Evolutionary conservation across 1,284 basidiomycete species (phyloP).

Genomic region (Sparassis latifolia): DNA sequence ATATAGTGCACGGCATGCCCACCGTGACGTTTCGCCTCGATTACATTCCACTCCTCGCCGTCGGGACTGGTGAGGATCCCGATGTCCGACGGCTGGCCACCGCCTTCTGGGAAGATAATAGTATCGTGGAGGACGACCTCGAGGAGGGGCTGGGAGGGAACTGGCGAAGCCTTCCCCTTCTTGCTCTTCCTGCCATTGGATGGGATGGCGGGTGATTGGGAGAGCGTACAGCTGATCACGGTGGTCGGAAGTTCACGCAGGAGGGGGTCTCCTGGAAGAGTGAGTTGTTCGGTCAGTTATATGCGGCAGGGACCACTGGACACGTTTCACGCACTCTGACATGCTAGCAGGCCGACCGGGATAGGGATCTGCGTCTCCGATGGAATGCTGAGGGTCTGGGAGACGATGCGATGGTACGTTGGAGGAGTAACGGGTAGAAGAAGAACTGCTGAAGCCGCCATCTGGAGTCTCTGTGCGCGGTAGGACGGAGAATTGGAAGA

Average conservation of each 20-base stretch:
- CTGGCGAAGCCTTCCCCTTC: slow-evolving; percentile 43
- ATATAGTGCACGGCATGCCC: slow-evolving; percentile 79
- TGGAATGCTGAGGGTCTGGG: slow-evolving; percentile 48
- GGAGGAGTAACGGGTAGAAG: slow-evolving; percentile 36
- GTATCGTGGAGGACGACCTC: slow-evolving; percentile 76
- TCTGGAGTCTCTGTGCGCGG: neutral
- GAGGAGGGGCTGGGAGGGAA: slow-evolving; percentile 43
- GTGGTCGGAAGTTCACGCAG: slow-evolving; percentile 48
- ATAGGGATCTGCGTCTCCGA: slow-evolving; percentile 42
- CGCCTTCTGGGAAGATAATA: slow-evolving; percentile 86
- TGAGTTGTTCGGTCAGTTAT: neutral
- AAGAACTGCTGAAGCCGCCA: slow-evolving; percentile 27
- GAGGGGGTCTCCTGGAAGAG: slow-evolving; percentile 54
- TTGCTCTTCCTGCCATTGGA: slow-evolving; percentile 44
- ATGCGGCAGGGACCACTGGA: neutral
- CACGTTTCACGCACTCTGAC: slow-evolving; percentile 48
- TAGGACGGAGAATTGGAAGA: too few relatives aligned
- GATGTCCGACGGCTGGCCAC: slow-evolving; percentile 80
- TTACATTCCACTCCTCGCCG: slow-evolving; percentile 50
- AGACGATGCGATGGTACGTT: slow-evolving; percentile 60
- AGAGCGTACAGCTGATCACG: slow-evolving; percentile 42
- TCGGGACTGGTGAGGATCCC: slow-evolving; percentile 48
- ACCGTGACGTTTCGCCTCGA: slow-evolving; percentile 65
- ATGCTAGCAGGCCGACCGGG: slow-evolving; percentile 67
- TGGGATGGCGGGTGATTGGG: slow-evolving; percentile 33